Percentiles rank a stretch among this genome's conserved stretches.
These are phyloP conservation scores for Lepidium aucheri DNA, from an alignment of 345 rosid species.

Conservation along the genomic window DNA sequence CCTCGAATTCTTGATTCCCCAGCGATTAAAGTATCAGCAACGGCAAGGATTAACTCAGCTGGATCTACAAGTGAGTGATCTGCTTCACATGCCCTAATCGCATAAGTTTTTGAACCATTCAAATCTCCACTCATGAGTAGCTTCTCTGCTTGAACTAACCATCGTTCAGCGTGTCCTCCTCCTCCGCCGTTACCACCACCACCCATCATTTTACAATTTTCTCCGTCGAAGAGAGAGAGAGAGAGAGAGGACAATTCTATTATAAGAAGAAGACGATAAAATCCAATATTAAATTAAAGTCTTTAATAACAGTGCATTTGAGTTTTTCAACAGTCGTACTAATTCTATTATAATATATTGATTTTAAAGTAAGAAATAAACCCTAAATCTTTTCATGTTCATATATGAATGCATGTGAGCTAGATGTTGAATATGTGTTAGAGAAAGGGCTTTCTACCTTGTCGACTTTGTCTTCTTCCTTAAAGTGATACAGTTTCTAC, in stretches of 20 bases:
- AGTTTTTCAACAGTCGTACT: neutral
- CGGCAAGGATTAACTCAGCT: constrained; percentile 66
- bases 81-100: constrained; percentile 75
- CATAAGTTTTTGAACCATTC: constrained; percentile 64
- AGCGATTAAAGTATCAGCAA: constrained; percentile 74
- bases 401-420: neutral
- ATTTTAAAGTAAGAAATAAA: constrained; percentile 4
- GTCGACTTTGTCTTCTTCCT: constrained; percentile 3
- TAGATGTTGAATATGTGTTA: neutral
- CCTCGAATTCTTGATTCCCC: constrained; percentile 37
- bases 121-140: constrained; percentile 58
- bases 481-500: neutral
- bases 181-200: constrained; percentile 27
- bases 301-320: constrained; percentile 11
- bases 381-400: constrained; percentile 9
- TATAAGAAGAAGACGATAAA: neutral
- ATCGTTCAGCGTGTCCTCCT: constrained; percentile 67
- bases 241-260: neutral
- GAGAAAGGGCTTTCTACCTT: neutral
- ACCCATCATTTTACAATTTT: constrained; percentile 27
- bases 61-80: constrained; percentile 51
- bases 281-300: neutral
- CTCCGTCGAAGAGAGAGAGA: neutral
- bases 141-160: constrained; percentile 70
- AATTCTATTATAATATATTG: neutral